Conservation (phyloP, 163 green algal species). For the Prototheca wickerhamii region DNA sequence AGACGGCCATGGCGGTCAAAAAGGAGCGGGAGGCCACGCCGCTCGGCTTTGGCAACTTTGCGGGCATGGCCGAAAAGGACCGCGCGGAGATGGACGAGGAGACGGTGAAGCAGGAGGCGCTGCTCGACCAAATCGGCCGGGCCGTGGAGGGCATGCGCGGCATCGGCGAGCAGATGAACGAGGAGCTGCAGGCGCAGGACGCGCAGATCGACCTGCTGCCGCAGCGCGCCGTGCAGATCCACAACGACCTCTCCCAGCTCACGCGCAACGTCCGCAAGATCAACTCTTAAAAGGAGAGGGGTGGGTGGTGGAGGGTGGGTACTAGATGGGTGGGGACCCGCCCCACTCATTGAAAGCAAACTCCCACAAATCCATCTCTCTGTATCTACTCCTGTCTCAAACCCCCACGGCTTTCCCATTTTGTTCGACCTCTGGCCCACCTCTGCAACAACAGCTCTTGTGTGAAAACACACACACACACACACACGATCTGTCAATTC, state of each 20-base stretch:
- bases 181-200: conserved; percentile 3
- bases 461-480: no score
- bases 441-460: not conserved
- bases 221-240: not conserved
- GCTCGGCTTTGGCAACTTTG: no score
- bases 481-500: no score
- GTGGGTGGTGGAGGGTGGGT: not conserved
- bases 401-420: not conserved
- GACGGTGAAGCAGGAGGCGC: conserved; percentile 18
- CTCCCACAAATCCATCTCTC: not conserved
- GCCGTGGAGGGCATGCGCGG: conserved; percentile 13
- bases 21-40: not conserved
- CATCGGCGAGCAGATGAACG: conserved; percentile 3
- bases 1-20: not conserved
- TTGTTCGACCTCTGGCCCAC: not conserved
- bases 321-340: not conserved
- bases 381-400: not conserved
- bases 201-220: not conserved
- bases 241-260: not conserved
- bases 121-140: conserved; percentile 9
- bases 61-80: conserved; percentile 11
- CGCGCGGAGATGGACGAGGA: conserved; percentile 15
- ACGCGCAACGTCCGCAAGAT: not conserved
- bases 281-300: not conserved
- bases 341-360: not conserved